Conservation (phyloP, 495 filamentous ascomycete species). For the Tuber aestivum region DNA sequence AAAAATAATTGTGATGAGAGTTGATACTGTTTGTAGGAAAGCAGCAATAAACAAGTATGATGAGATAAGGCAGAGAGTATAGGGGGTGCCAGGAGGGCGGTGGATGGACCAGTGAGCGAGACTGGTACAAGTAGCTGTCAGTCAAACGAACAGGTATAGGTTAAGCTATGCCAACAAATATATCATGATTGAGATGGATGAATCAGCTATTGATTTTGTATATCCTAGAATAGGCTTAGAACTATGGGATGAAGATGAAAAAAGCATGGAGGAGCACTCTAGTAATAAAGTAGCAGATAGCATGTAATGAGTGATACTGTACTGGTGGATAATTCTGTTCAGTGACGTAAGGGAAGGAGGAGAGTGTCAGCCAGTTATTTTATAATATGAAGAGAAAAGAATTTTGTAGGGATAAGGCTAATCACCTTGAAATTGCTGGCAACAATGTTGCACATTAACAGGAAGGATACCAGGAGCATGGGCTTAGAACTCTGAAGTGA, state of each 20-base stretch:
- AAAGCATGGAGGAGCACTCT: neutral
- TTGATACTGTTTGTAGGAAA: neutral
- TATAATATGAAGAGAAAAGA: neutral
- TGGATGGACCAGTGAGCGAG: too few species aligned
- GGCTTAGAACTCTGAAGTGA: neutral
- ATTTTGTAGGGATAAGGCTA: neutral
- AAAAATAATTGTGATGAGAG: neutral
- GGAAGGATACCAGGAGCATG: too few species aligned
- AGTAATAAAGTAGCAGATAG: neutral
- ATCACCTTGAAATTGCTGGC: neutral
- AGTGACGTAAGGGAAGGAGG: neutral
- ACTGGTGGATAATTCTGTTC: neutral
- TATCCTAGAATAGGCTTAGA: neutral
- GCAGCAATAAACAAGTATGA: neutral
- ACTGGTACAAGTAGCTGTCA: too few species aligned
- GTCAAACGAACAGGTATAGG: too few species aligned
- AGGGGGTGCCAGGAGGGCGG: too few species aligned
- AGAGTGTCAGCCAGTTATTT: neutral
- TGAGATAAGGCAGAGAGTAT: neutral
- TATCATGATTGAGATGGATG: too few species aligned
- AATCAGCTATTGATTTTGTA: too few species aligned
- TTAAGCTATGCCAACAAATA: too few species aligned
- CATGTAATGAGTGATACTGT: neutral
- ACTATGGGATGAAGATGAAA: neutral
- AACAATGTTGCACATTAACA: neutral